Percentiles rank a stretch among this genome's conserved stretches.
phyloP scores from a whole-genome alignment of 148 eudicot genomes.

The Beta vulgaris region DNA sequence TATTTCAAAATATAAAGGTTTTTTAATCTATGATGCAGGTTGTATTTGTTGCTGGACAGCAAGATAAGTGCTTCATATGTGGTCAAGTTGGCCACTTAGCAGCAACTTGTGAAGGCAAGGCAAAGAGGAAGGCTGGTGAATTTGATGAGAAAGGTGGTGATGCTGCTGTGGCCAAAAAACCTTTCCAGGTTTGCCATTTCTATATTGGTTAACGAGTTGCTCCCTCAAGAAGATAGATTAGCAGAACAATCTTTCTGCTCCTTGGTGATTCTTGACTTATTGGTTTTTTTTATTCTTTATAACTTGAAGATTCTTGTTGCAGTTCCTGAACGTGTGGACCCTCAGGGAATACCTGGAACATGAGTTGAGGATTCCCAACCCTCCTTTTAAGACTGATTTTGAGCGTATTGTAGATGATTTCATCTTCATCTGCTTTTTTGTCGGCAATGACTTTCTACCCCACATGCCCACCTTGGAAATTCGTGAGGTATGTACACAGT shows the following conservation, averaged over 20 bases:
- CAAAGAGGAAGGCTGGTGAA: conserved; percentile 89
- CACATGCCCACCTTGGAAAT: conserved; percentile 99
- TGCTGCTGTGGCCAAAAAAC: conserved; percentile 60
- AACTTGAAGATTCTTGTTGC: conserved; percentile 34
- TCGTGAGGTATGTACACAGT: conserved; percentile 70
- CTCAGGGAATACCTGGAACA: conserved; percentile 84
- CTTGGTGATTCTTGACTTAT: background rate
- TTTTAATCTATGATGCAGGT: conserved; percentile 44
- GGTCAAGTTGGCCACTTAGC: conserved; percentile 97
- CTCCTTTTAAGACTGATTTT: conserved; percentile 59
- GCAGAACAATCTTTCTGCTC: background rate
- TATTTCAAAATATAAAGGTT: background rate
- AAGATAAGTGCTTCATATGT: conserved; percentile 88
- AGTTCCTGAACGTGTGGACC: conserved; percentile 93
- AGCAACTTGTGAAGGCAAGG: conserved; percentile 83
- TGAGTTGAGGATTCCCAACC: conserved; percentile 77
- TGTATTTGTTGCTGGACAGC: conserved; percentile 78
- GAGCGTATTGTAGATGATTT: conserved; percentile 92
- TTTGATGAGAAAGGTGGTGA: conserved; percentile 81
- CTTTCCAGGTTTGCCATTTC: conserved; percentile 67
- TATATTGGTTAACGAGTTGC: background rate
- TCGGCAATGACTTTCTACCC: conserved; percentile 94
- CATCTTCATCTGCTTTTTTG: conserved; percentile 95
- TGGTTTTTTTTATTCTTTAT: conserved; percentile 2
- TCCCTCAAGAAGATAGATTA: background rate